Evolutionary conservation across 1,284 basidiomycete genomes (phyloP).

Genomic region (Leccinum pachyderme): DNA sequence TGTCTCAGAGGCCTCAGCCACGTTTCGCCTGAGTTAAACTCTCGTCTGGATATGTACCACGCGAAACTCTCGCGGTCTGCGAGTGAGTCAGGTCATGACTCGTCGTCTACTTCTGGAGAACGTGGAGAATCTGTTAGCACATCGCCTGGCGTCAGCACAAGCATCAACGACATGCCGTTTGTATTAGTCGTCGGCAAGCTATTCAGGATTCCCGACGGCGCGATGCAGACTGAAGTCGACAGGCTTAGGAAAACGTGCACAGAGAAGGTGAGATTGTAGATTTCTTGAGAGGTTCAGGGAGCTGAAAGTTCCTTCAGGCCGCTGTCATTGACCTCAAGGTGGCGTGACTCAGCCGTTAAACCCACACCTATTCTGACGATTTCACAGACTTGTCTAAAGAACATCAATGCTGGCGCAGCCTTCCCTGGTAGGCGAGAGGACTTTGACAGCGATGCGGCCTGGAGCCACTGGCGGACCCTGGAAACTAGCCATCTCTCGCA

Average conservation of each 20-base stretch:
- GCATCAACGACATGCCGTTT: constrained; percentile 70
- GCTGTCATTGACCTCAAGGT: constrained; percentile 85
- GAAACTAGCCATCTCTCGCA: constrained; percentile 87
- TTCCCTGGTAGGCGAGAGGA: constrained; percentile 88
- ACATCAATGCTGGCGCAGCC: constrained; percentile 79
- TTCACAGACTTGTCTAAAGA: constrained; percentile 78
- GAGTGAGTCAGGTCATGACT: constrained; percentile 69
- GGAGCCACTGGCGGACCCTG: constrained; percentile 80
- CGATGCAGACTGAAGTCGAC: constrained; percentile 76
- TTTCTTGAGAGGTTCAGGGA: background rate
- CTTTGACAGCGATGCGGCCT: constrained; percentile 79
- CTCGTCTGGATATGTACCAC: constrained; percentile 81
- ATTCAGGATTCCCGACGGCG: constrained; percentile 70
- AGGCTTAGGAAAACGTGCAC: constrained; percentile 68
- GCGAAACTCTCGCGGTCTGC: constrained; percentile 68
- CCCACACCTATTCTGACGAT: constrained; percentile 2
- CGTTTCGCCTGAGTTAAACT: constrained; percentile 79
- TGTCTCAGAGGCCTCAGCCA: constrained; percentile 71
- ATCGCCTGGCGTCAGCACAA: constrained; percentile 44
- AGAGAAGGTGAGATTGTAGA: constrained; percentile 58
- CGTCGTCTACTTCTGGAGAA: constrained; percentile 54
- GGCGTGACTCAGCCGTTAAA: constrained; percentile 13
- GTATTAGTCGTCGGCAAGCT: constrained; percentile 70
- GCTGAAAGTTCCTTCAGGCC: constrained; percentile 48
- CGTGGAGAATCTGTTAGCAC: constrained; percentile 49